phyloP scores from a whole-genome alignment of 768 basidiomycete species.

The Amanita pseudoporphyria region DNA sequence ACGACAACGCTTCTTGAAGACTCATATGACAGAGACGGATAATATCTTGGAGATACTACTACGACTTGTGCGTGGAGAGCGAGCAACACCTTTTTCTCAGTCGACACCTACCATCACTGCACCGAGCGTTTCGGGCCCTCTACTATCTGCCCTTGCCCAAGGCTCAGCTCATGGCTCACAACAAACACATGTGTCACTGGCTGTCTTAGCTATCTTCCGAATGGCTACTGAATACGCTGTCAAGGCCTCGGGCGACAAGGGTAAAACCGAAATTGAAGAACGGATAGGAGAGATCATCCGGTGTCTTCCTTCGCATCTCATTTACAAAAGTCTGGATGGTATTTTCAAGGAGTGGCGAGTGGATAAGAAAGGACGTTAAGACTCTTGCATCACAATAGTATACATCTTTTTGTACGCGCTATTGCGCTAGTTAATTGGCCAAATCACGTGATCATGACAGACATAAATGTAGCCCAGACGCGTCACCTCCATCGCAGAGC shows the following conservation, averaged over 20 bases:
- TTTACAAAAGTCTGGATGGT: constrained; percentile 88
- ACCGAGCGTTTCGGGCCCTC: constrained; percentile 56
- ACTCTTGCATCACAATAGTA: constrained; percentile 1
- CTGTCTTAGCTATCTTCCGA: constrained; percentile 85
- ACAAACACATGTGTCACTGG: constrained; percentile 91
- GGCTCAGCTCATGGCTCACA: constrained; percentile 76
- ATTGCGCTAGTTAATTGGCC: neutral
- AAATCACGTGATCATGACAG: neutral
- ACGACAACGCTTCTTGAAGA: constrained; percentile 81
- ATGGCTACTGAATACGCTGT: constrained; percentile 76
- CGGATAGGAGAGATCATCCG: constrained; percentile 84
- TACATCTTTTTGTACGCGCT: constrained; percentile 2
- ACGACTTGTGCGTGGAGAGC: constrained; percentile 84
- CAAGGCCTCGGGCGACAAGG: constrained; percentile 57
- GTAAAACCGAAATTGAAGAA: constrained; percentile 63
- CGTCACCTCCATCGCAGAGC: constrained; percentile 15
- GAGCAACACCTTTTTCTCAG: constrained; percentile 63
- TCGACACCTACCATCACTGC: constrained; percentile 51
- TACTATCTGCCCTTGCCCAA: constrained; percentile 60
- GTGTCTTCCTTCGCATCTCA: constrained; percentile 75
- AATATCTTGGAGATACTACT: constrained; percentile 91
- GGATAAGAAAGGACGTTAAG: constrained; percentile 66
- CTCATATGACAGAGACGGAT: constrained; percentile 77
- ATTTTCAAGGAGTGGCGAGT: constrained; percentile 91
- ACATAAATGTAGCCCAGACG: constrained; percentile 12